Conservation (phyloP, 768 basidiomycete genomes). For the Paxillus rubicundulus region DNA sequence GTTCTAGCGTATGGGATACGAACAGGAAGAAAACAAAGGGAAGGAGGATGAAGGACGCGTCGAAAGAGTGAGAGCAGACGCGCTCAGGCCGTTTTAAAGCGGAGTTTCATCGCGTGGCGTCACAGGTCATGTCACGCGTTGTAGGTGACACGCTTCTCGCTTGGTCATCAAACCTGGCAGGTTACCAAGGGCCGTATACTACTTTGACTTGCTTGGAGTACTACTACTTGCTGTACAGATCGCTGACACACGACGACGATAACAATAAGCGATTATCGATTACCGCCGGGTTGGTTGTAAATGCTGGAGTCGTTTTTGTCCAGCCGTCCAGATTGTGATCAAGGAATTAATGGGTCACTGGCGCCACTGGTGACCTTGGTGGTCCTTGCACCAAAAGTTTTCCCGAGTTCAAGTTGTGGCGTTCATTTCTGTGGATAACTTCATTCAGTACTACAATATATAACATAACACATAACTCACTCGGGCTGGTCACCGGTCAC, state of each 20-base stretch:
- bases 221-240: neutral
- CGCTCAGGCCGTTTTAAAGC: slow-evolving; percentile 31
- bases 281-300: neutral
- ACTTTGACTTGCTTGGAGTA: too few species aligned
- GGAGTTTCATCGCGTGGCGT: slow-evolving; percentile 32
- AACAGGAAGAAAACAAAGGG: slow-evolving; percentile 12
- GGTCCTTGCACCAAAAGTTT: too few species aligned
- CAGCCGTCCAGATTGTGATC: slow-evolving; percentile 8
- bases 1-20: slow-evolving; percentile 8
- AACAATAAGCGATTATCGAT: neutral
- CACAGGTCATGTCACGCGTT: slow-evolving; percentile 29
- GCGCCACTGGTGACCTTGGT: neutral
- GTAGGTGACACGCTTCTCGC: slow-evolving; percentile 14
- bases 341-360: slow-evolving; percentile 2
- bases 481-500: slow-evolving; percentile 4
- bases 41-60: slow-evolving; percentile 7
- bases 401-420: too few species aligned
- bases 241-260: neutral
- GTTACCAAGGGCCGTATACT: too few species aligned
- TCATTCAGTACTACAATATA: neutral
- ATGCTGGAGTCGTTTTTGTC: neutral
- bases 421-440: neutral
- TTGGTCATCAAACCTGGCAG: neutral
- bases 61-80: slow-evolving; percentile 23
- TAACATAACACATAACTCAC: neutral